Evolutionary conservation across 805 yeast species (phyloP).

Genomic region (Tetrapisispora arboricola): DNA sequence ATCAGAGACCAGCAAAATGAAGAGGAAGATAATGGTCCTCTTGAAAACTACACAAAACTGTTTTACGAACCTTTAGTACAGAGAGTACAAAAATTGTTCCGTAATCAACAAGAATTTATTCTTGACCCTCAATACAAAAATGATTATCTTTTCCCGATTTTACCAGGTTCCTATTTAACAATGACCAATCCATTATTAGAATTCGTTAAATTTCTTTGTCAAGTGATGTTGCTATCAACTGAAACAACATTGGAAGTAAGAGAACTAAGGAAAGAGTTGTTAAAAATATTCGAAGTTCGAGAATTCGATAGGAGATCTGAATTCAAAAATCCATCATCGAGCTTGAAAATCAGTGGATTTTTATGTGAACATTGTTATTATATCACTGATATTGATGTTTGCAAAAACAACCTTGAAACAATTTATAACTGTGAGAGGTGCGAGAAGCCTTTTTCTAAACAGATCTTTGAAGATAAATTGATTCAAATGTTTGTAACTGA

Average conservation of each 20-base stretch:
- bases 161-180: slow-evolving; percentile 61
- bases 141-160: slow-evolving; percentile 62
- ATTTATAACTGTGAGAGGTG: slow-evolving; percentile 62
- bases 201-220: slow-evolving; percentile 63
- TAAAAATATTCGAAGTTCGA: slow-evolving; percentile 63
- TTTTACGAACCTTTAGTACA: slow-evolving; percentile 56
- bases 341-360: slow-evolving; percentile 54
- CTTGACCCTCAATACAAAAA: slow-evolving; percentile 50
- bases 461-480: slow-evolving; percentile 68
- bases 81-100: slow-evolving; percentile 54
- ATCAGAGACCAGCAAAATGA: slow-evolving; percentile 31
- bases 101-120: slow-evolving; percentile 64
- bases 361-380: slow-evolving; percentile 73
- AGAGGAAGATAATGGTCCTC: slow-evolving; percentile 31
- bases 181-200: slow-evolving; percentile 68
- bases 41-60: slow-evolving; percentile 41
- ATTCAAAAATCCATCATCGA: slow-evolving; percentile 65
- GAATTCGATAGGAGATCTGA: slow-evolving; percentile 74
- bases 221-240: slow-evolving; percentile 57
- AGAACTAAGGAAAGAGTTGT: slow-evolving; percentile 60
- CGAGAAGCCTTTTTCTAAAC: slow-evolving; percentile 48
- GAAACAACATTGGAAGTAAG: slow-evolving; percentile 63
- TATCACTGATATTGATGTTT: slow-evolving; percentile 69
- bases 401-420: slow-evolving; percentile 47
- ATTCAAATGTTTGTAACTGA: slow-evolving; percentile 51